phyloP scores from a whole-genome alignment of 108 stramenopile species.

The Aurantiochytrium sp. region DNA sequence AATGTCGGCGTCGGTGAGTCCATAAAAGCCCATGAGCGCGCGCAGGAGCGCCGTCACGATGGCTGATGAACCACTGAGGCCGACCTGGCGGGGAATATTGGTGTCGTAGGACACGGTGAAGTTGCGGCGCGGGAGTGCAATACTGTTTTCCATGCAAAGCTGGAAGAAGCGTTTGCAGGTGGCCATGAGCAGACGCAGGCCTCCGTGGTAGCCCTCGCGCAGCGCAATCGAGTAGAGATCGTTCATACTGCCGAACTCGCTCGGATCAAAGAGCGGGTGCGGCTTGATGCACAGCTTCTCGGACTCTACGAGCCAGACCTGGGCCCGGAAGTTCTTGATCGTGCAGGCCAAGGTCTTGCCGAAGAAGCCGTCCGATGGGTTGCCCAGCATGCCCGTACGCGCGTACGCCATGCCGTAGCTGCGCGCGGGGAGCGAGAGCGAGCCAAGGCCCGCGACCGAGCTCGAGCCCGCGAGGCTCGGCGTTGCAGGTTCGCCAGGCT shows the following conservation, averaged over 20 bases:
- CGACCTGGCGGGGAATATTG: constrained; percentile 44
- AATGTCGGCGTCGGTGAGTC: background rate
- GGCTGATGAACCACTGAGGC: constrained; percentile 40
- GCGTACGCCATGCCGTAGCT: background rate
- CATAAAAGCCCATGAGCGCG: constrained; percentile 32
- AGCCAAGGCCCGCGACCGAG: background rate
- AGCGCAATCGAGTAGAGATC: background rate
- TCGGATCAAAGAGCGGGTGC: constrained; percentile 32
- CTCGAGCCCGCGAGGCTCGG: no score
- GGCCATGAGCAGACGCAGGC: constrained; percentile 38
- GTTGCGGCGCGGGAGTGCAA: background rate
- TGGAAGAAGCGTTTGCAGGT: constrained; percentile 39
- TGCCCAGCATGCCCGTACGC: constrained; percentile 41
- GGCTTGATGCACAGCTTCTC: background rate
- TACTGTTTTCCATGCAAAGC: background rate
- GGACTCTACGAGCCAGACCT: constrained; percentile 28
- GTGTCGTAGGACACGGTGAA: constrained; percentile 35
- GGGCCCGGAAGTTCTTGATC: constrained; percentile 37
- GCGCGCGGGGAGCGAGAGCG: background rate
- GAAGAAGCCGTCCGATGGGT: constrained; percentile 41
- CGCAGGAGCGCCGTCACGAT: constrained; percentile 40
- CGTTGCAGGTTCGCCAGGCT: no score
- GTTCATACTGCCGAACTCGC: background rate
- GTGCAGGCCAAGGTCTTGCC: constrained; percentile 38
- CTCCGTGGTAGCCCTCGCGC: constrained; percentile 39